phyloP scores from a whole-genome alignment of 495 filamentous ascomycete genomes.

The Pyrenopolyporus hunteri region DNA sequence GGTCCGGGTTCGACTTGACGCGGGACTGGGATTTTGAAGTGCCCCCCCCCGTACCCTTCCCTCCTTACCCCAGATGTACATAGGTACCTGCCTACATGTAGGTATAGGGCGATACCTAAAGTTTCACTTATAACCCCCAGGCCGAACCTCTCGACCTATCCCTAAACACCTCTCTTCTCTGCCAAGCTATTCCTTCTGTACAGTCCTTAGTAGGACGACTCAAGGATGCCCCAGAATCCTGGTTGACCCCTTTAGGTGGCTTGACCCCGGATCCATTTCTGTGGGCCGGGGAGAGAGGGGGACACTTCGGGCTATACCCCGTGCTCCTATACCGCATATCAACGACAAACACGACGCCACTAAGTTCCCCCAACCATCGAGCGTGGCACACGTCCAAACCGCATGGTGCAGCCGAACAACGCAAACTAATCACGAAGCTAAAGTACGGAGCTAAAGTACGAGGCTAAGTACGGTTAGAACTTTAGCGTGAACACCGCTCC shows the following conservation, averaged over 20 bases:
- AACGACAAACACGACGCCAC: slow-evolving; percentile 33
- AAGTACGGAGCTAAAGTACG: too few relatives aligned
- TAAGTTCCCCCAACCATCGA: slow-evolving; percentile 12
- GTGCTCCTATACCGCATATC: slow-evolving; percentile 22
- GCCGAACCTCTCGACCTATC: too few relatives aligned
- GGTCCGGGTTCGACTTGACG: too few relatives aligned
- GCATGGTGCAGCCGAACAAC: slow-evolving; percentile 9
- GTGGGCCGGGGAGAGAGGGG: slow-evolving; percentile 9
- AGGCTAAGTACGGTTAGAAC: neutral
- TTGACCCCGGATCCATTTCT: slow-evolving; percentile 20
- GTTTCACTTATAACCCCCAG: too few relatives aligned
- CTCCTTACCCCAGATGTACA: too few relatives aligned
- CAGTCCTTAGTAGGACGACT: too few relatives aligned
- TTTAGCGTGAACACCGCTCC: slow-evolving; percentile 11
- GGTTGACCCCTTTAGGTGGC: slow-evolving; percentile 6
- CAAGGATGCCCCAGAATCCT: slow-evolving; percentile 13
- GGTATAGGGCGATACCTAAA: too few relatives aligned
- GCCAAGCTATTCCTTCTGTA: slow-evolving; percentile 15
- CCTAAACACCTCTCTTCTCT: slow-evolving; percentile 3
- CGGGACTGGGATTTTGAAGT: too few relatives aligned
- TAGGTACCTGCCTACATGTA: too few relatives aligned
- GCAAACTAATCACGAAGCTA: neutral
- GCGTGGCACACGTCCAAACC: slow-evolving; percentile 6
- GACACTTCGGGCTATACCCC: slow-evolving; percentile 20
- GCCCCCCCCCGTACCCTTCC: too few relatives aligned